Base-by-base conservation (phyloP, 306 rosid genomes). In the Hylodesmum podocarpum region DNA sequence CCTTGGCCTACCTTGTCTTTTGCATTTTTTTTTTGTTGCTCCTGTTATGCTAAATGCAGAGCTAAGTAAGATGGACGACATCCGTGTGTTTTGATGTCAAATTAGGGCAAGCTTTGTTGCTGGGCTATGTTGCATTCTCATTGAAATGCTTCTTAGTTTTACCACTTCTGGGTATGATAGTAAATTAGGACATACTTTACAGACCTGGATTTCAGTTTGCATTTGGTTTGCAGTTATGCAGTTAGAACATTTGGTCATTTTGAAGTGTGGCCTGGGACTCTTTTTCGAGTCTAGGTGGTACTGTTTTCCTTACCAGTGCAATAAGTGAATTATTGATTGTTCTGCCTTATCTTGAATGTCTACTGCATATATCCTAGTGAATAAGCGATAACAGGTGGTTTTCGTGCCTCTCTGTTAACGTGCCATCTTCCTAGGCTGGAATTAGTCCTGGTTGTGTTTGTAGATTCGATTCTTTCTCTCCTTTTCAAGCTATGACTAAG, bases 371-470 rank as follows among this genome's bases (percentile, higher is more conserved):
- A 12, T 44, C 49, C 16, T 0, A 63, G 51, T 37, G 10, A 50
- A 25, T 40, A 27, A 58, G 77, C 37, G 24, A 25, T 46, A 49
- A n/a, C 39, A 31, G 10, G 21, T 58, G 57, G 18, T 75, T 74
- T 44, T 58, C 75, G 39, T 66, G 34, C 57, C 57, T 80, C 72
- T 75, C 27, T 58, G 22, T 58, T 36, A 47, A 53, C 43, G 36
- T 54, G 22, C 61, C 11, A 31, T 43, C 79, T 41, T 19, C 44
- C 27, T 49, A 11, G 44, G 43, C 14, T 51, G 77, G 31, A 64
- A 21, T 80, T 51, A 7, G 63, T 64, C 59, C 61, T 22, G 53
- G 18, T 65, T 65, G 47, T 66, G 47, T 66, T 51, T 57, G 50
- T 80, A 54, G 44, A n/a, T 81, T 44, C 63, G 36, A 13, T 65